These are phyloP conservation scores for Barnettozyma vustinii DNA, from an alignment of 805 yeast species.

Conservation along the genomic window DNA sequence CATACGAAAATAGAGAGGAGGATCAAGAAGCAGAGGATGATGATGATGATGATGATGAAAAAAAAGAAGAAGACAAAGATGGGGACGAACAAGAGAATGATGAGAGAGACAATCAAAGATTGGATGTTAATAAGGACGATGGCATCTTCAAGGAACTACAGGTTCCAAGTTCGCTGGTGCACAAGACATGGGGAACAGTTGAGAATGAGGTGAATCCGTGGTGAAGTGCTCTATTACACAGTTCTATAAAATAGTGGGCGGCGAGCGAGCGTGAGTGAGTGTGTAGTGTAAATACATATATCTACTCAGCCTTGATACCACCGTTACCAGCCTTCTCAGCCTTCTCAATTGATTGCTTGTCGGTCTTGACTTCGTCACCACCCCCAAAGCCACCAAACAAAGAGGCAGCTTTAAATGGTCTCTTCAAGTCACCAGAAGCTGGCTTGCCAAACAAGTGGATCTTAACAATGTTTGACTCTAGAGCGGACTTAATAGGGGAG, in stretches of 20 bases:
- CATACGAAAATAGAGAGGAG: conserved; percentile 15
- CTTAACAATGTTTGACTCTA: conserved; percentile 86
- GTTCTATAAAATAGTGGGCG: not conserved
- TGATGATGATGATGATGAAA: conserved; percentile 11
- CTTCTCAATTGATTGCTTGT: conserved; percentile 77
- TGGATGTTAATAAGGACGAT: conserved; percentile 32
- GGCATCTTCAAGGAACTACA: conserved; percentile 44
- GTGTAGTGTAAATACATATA: too few relatives aligned
- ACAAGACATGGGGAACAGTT: conserved; percentile 48
- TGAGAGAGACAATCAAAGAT: not conserved
- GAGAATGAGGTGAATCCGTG: conserved; percentile 59
- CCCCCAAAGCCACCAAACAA: conserved; percentile 56
- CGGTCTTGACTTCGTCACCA: conserved; percentile 59
- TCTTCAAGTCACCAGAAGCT: conserved; percentile 85
- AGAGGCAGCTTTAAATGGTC: conserved; percentile 91
- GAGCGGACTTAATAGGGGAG: conserved; percentile 82
- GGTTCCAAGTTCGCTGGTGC: conserved; percentile 45
- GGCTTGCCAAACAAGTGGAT: conserved; percentile 81
- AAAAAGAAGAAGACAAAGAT: conserved; percentile 11
- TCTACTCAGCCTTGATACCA: conserved; percentile 55
- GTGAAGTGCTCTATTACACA: conserved; percentile 25
- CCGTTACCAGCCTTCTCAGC: conserved; percentile 85
- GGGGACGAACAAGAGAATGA: conserved; percentile 3
- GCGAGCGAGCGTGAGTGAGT: too few relatives aligned
- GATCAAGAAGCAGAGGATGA: conserved; percentile 13